phyloP scores from a whole-genome alignment of 495 filamentous ascomycete species.

The Xylaria venustula region DNA sequence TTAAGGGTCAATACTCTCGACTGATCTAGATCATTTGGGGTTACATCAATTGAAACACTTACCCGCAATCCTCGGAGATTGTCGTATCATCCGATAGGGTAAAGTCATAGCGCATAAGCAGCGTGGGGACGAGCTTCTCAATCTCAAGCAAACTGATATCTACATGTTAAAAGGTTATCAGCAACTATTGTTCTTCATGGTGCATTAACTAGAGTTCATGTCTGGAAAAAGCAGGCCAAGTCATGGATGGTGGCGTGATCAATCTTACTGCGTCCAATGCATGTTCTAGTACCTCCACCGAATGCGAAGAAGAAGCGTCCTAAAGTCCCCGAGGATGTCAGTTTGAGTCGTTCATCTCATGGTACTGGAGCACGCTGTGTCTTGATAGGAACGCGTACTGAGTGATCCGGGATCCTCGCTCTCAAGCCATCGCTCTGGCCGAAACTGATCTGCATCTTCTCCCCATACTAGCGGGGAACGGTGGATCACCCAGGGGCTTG shows the following conservation, averaged over 20 bases:
- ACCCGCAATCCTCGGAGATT: conserved; percentile 3
- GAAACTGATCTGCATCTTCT: conserved; percentile 35
- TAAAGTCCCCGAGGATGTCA: background rate
- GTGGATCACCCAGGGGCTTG: conserved; percentile 56
- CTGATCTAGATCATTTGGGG: too few species aligned
- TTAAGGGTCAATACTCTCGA: too few species aligned
- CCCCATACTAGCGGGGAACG: conserved; percentile 48
- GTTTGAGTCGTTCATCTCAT: too few species aligned
- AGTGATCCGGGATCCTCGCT: conserved; percentile 17
- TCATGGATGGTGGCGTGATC: too few species aligned
- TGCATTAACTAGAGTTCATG: too few species aligned
- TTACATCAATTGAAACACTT: too few species aligned
- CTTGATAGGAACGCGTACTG: too few species aligned
- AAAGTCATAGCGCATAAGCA: conserved; percentile 8
- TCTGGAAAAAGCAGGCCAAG: too few species aligned
- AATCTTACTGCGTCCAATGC: conserved; percentile 8
- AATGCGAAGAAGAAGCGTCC: background rate
- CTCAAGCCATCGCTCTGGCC: conserved; percentile 48
- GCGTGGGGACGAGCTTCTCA: background rate
- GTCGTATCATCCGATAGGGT: background rate
- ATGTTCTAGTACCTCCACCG: conserved; percentile 4
- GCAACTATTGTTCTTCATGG: background rate
- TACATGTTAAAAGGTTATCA: background rate
- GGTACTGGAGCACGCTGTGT: too few species aligned
- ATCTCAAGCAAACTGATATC: conserved; percentile 9